Evolutionary conservation across 257 asterid genomes (phyloP), one percentile per base, ranked within the genome.

Genomic region (Knoxia roxburghii): DNA sequence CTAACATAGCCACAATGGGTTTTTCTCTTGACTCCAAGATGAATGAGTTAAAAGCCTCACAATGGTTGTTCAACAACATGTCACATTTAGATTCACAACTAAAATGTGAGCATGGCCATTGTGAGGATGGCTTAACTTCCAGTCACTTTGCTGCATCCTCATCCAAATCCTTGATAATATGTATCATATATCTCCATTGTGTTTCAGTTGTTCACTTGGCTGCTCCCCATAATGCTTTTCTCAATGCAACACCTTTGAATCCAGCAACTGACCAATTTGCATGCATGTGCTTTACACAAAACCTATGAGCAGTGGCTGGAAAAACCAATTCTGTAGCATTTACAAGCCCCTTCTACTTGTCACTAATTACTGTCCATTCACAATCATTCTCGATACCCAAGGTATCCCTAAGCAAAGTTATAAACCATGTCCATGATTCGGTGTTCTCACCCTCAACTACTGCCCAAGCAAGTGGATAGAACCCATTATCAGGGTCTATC

Each of bases 351-450:
- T 62, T 62, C 43, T 62, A 52, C 13, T 62, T 62, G 33, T 62
- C 67, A 37, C 35, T 37, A 17, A 62, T 62, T 7, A 62, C n/a
- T 10, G 67, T 62, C 67, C 67, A 62, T 24, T 62, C 53, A 62
- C 20, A 5, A 15, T 62, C 52, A 1, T 14, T 62, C 20, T 62
- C 32, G 18, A 62, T 62, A 6, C 2, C 1, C 20, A 62, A 9
- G 24, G 21, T 20, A n/a, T 40, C 10, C n/a, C 27, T 61, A 2
- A 61, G 14, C 8, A 30, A 12, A 0, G 9, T 12, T 9, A 41
- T n/a, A 26, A 62, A 62, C 51, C 67, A 62, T 14, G 14, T 1
- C 67, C 67, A 62, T 10, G 43, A 39, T n/a, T 7, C 10, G 2
- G 2, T 62, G 4, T n/a, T 62, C 17, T 62, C 67, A 2, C 67